Evolutionary conservation across 2,329 filamentous ascomycete species (phyloP).

Genomic region (Podosphaera xanthii): DNA sequence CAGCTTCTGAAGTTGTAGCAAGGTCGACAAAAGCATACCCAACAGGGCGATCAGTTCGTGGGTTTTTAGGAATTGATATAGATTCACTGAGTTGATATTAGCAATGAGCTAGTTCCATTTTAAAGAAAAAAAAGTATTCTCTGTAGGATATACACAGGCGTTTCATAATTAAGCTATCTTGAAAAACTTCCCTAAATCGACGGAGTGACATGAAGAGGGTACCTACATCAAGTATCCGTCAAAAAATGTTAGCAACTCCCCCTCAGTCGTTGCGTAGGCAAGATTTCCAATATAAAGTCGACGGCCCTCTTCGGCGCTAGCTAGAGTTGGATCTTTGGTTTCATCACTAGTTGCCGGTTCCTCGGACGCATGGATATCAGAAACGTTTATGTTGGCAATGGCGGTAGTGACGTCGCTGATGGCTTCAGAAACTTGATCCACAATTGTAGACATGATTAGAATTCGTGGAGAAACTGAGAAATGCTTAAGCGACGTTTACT

Average conservation of each 20-base stretch:
- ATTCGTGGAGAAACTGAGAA: conserved; percentile 20
- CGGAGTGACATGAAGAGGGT: neutral
- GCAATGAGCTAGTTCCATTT: too few relatives aligned
- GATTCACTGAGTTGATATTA: conserved; percentile 48
- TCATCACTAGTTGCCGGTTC: conserved; percentile 19
- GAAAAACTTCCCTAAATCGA: too few relatives aligned
- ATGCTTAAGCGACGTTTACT: conserved; percentile 21
- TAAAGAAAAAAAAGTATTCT: too few relatives aligned
- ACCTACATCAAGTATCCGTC: conserved; percentile 98
- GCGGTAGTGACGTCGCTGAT: conserved; percentile 54
- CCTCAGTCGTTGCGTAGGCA: conserved; percentile 99
- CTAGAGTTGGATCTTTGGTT: conserved; percentile 76
- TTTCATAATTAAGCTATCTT: too few relatives aligned
- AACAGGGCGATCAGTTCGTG: conserved; percentile 91
- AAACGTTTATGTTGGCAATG: conserved; percentile 42
- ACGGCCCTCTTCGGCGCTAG: conserved; percentile 94
- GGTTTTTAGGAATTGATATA: conserved; percentile 98
- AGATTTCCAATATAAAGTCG: conserved; percentile 99
- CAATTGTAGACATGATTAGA: conserved; percentile 55
- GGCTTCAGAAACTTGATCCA: conserved; percentile 44
- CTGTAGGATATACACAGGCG: too few relatives aligned
- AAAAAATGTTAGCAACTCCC: conserved; percentile 99
- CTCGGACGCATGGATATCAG: conserved; percentile 26
- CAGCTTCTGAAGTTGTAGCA: conserved; percentile 78
- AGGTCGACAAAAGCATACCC: conserved; percentile 98